Evolutionary conservation across 352 stramenopile genomes (phyloP), one percentile per base, ranked within the genome.

Genomic region (Globisporangium megalacanthum): DNA sequence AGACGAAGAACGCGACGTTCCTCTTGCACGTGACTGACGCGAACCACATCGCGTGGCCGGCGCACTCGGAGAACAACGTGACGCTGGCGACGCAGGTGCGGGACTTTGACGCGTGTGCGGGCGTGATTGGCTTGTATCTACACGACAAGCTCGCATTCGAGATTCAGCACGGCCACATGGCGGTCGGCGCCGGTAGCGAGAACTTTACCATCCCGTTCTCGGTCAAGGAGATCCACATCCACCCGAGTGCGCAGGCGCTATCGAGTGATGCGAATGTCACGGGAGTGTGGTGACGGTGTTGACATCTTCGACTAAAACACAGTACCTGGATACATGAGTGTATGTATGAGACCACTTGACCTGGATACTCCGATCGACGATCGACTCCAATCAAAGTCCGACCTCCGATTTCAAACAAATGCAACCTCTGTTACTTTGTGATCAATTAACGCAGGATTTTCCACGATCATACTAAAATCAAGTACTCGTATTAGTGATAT

Each of bases 191-290:
- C 2, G 79, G 70, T 20, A 82, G 62, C 19, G 79, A 76, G 25
- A 89, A 89, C 66, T 76, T 94, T 44, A 80, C 64, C 25, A 83
- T 94, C 36, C 81, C 79, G 7, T 94, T 94, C 57, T 75, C 75
- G 15, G 73, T 83, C 39, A 67, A 62, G 20, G 70, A 82, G 44
- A 88, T 94, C 53, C 77, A 70, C 22, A 89, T 94, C 52, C 73
- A 83, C 44, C 77, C 77, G 5, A 64, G 57, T 13, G 22, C 33
- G n/a, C 22, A 17, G 11, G n/a, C 10, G 8, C 22, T 61, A 37
- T 20, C 15, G 33, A 36, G 37, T 13, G 35, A 39, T 8, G 35
- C 35, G 6, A 39, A 39, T 13, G 35, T 39, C 35, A 39, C 35
- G 35, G 10, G 10, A 39, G 35, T 8, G 35, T 39, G 35, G 7